Base-by-base conservation (phyloP, 2,329 filamentous ascomycete species). In the Colletotrichum trifolii region DNA sequence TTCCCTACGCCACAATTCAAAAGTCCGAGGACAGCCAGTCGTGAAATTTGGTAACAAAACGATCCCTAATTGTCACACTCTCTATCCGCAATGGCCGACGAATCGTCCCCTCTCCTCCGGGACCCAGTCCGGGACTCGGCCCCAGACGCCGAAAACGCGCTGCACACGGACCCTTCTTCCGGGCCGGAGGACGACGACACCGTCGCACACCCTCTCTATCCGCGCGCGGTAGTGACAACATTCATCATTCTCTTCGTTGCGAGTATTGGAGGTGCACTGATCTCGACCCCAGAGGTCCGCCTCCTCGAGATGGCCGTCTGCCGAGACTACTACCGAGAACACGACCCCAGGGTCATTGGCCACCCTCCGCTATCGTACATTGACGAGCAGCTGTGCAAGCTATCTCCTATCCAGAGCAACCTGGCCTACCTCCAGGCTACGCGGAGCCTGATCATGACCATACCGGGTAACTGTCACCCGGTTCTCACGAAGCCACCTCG, bases 231-330 rank as follows among this genome's bases (percentile, higher is more conserved):
- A 15, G 11, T 48, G 1, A 15, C 2, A 10, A 39, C 40, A 5
- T 46, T 56, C 43, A 12, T 17, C 10, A 5, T 56, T 10, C 38
- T 15, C 54, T 40, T 48, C 1, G 9, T 56, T 0, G 35, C 54
- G 12, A 45, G 48, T 39, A n/a, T 39, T 13, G 54, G 54, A 2
- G 17, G 34, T 2, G 8, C 54, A 11, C 35, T 56, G 0, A 8
- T 56, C 12, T 43, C 43, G 2, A 47, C 45, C 7, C 43, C 54
- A 34, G 54, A 56, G 17, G 35, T 48, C 0, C 54, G 54, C 0
- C 43, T 47, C 17, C 36, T 56, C 17, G 54, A 56, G 15, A 56
- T 56, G 54, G 54, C 54, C 11, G 54, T 56, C 35, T 56, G 54
- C 15, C 15, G 54, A n/a, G 54, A 56, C 43, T 48, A 56, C 15